Base-by-base conservation (phyloP, 768 basidiomycete species). In the Tylopilus vinaceipallidus region DNA sequence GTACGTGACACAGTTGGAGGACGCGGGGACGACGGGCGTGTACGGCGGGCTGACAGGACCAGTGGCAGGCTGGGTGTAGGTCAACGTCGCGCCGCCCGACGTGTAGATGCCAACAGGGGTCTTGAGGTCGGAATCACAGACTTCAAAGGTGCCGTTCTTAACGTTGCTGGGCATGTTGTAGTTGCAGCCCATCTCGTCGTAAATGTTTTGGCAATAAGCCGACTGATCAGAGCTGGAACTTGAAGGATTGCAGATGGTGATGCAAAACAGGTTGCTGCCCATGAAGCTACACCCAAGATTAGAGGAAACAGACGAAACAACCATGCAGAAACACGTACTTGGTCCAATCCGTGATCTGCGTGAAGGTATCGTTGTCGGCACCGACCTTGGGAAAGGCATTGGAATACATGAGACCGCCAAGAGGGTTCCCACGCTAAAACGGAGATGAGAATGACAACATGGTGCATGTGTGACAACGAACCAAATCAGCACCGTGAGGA, bases 91-190 rank as follows among this genome's bases (percentile, higher is more conserved):
- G 23, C 83, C 80, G 45, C 64, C 57, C 6, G 59, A 42, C 11
- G 66, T 67, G 62, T 75, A 79, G 45, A 74, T 57, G 42, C 87
- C 88, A 9, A 82, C 80, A 44, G 74, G 74, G 14, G 75, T 73
- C 72, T 83, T 81, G 61, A 79, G 71, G n/a, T 88, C 85, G 20
- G 82, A 81, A 9, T 77, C 61, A 70, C 90, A 92, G 8, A 74
- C 69, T 49, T 82, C 79, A 69, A 88, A 91, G 0, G 73, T 71
- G 24, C 76, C 78, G 38, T 82, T 71, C 41, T 75, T 63, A 29
- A 85, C 84, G 29, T 72, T 67, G 64, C 78, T 81, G 14, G 89
- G 89, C 16, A 78, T 83, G 63, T 90, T 91, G 74, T 82, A 90
- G 3, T 53, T 60, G 57, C 86, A 84, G 10, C 91, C 90, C 42